Percentiles rank a stretch among this genome's conserved stretches.
These are phyloP conservation scores for Apophysomyces elegans DNA, from an alignment of 371 early-diverging fungal genomes.

Conservation along the genomic window DNA sequence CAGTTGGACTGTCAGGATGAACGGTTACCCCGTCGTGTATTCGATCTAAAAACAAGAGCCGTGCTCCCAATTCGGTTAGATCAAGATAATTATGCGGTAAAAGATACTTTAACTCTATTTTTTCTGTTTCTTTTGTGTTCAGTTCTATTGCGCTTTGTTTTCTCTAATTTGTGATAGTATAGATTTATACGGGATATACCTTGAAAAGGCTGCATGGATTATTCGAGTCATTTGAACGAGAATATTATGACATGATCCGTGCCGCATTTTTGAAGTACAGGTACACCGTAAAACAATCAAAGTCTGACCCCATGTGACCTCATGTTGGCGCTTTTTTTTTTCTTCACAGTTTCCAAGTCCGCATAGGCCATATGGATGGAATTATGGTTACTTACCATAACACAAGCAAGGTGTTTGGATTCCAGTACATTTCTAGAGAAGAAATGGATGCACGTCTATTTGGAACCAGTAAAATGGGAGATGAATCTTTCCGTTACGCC, in stretches of 20 bases:
- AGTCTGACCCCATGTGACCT: neutral
- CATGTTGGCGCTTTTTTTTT: too few species aligned
- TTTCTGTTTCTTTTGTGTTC: too few species aligned
- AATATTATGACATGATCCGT: constrained; percentile 94
- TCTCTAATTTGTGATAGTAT: neutral
- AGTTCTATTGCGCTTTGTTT: too few species aligned
- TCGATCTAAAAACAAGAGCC: constrained; percentile 95
- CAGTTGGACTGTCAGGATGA: constrained; percentile 90
- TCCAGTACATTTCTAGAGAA: constrained; percentile 88
- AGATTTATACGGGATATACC: constrained; percentile 64
- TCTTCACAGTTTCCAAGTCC: constrained; percentile 76
- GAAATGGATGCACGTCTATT: constrained; percentile 89
- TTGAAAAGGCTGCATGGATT: constrained; percentile 65
- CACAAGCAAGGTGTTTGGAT: constrained; percentile 89
- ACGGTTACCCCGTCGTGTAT: constrained; percentile 75
- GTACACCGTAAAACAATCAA: constrained; percentile 23
- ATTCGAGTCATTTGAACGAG: constrained; percentile 86
- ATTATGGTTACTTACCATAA: constrained; percentile 95
- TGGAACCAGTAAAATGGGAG: constrained; percentile 76
- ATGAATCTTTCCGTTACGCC: constrained; percentile 69
- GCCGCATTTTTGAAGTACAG: constrained; percentile 88
- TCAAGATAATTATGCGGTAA: constrained; percentile 70
- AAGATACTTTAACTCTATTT: neutral
- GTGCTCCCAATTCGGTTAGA: constrained; percentile 86
- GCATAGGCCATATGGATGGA: constrained; percentile 97